These are phyloP conservation scores for Penicillium freii DNA, from an alignment of 2,329 filamentous ascomycete species.

Conservation along the genomic window DNA sequence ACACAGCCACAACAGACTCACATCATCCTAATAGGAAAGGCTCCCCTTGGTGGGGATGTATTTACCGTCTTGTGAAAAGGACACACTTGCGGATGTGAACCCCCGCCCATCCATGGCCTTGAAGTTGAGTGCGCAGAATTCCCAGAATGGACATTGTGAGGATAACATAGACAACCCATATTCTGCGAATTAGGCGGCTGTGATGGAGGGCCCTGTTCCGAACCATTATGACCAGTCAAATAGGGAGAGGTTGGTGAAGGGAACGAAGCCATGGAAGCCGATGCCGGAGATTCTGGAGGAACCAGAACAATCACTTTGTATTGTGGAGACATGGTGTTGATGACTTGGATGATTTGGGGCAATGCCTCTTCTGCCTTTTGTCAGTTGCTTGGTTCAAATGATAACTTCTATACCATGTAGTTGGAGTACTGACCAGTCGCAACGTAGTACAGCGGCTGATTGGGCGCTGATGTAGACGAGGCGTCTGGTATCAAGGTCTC, in stretches of 20 bases:
- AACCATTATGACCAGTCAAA: background rate
- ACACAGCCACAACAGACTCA: background rate
- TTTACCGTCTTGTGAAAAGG: conserved; percentile 9
- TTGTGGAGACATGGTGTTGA: conserved; percentile 15
- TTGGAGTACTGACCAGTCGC: conserved; percentile 16
- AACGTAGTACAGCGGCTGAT: conserved; percentile 19
- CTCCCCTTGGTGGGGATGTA: background rate
- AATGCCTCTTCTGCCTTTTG: conserved; percentile 15
- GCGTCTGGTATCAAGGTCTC: background rate
- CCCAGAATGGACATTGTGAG: background rate
- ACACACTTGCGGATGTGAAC: background rate
- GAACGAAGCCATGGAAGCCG: background rate
- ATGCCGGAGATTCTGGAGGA: conserved; percentile 5
- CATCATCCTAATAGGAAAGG: conserved; percentile 1
- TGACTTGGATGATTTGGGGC: conserved; percentile 19
- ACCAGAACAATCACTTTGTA: conserved; percentile 22
- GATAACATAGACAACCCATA: conserved; percentile 4
- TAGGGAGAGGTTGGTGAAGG: background rate
- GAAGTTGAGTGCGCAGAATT: background rate
- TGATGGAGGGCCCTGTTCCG: background rate
- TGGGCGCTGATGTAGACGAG: background rate
- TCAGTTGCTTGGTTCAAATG: background rate
- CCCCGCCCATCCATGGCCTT: background rate
- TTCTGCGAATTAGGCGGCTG: background rate
- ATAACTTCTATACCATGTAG: background rate